Base-by-base conservation (phyloP, 768 basidiomycete genomes). In the Boletus fagicola region DNA sequence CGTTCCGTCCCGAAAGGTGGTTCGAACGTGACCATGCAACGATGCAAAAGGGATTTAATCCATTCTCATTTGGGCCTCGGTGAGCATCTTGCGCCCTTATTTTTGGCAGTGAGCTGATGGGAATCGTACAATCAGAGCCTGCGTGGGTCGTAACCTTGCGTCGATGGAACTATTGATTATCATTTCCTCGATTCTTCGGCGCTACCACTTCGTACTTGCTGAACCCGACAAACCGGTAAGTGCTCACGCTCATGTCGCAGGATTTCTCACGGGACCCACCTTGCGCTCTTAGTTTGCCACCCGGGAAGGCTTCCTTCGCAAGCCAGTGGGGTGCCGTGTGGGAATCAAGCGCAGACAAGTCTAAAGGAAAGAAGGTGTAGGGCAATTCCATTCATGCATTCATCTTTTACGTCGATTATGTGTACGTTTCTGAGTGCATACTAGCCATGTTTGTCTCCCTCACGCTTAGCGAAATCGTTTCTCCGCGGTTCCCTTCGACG, bases 261-360 rank as follows among this genome's bases (percentile, higher is more conserved):
- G 18, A 51, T 61, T 51, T 64, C 53, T 35, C 58, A 49, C 36
- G 42, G 51, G 8, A n/a, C 24, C 36, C 46, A 58, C 30, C 35
- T 39, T 51, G 43, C 50, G 12, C 64, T 44, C 33, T 50, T 18
- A 92, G 86, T 74, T 94, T 53, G 77, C 83, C 38, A 92, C 87
- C 1, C 76, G 83, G 16, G 93, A 96, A 74, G 94, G 94, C 3
- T 95, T 96, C 76, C 75, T 95, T 59, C 78, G 93, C 62, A 95
- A 94, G 76, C 92, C 92, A 0, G 71, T 89, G 31, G 76, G 73
- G 20, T 93, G 91, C 66, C 75, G 69, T 52, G 85, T 94, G 44
- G 90, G 91, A 24, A 80, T 94, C 65, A 84, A 79, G 70, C 81
- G 85, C 46, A 79, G 90, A 54, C 79, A 83, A 54, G 40, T 58